phyloP scores from a whole-genome alignment of 805 yeast species.

The Metschnikowia santaceciliae region DNA sequence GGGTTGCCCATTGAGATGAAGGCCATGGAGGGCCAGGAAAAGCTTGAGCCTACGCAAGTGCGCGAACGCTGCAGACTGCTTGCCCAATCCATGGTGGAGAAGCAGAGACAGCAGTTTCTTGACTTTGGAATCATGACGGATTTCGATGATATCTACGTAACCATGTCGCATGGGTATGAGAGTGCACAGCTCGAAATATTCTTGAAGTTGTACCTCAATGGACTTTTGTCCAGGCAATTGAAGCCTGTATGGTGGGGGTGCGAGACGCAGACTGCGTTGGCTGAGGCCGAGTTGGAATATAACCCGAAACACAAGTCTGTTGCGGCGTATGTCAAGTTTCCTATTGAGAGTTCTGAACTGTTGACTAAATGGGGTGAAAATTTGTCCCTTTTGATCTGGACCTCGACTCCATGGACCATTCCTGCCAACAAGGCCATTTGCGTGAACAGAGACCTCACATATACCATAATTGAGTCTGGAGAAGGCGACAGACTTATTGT shows the following conservation, averaged over 20 bases:
- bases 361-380: conserved; percentile 18
- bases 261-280: conserved; percentile 89
- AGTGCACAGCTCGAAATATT: conserved; percentile 71
- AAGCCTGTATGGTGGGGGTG: conserved; percentile 98
- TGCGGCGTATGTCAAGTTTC: conserved; percentile 68
- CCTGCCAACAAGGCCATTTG: conserved; percentile 85
- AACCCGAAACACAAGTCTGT: conserved; percentile 64
- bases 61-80: conserved; percentile 63
- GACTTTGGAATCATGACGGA: conserved; percentile 80
- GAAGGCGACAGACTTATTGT: conserved; percentile 50
- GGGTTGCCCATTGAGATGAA: conserved; percentile 95
- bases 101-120: conserved; percentile 62
- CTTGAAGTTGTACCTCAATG: conserved; percentile 56
- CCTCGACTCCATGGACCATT: conserved; percentile 98
- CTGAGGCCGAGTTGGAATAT: conserved; percentile 94
- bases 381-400: conserved; percentile 68
- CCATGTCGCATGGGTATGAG: conserved; percentile 71
- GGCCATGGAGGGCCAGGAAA: conserved; percentile 46
- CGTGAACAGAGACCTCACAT: conserved; percentile 53
- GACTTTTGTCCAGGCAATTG: conserved; percentile 74
- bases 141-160: conserved; percentile 68
- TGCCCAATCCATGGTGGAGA: conserved; percentile 62
- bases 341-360: conserved; percentile 26
- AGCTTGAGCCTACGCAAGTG: conserved; percentile 45
- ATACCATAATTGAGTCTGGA: conserved; percentile 42